Percentiles rank a stretch among this genome's conserved stretches.
phyloP scores from a whole-genome alignment of 768 basidiomycete species.

The Dioszegia aurantiaca region DNA sequence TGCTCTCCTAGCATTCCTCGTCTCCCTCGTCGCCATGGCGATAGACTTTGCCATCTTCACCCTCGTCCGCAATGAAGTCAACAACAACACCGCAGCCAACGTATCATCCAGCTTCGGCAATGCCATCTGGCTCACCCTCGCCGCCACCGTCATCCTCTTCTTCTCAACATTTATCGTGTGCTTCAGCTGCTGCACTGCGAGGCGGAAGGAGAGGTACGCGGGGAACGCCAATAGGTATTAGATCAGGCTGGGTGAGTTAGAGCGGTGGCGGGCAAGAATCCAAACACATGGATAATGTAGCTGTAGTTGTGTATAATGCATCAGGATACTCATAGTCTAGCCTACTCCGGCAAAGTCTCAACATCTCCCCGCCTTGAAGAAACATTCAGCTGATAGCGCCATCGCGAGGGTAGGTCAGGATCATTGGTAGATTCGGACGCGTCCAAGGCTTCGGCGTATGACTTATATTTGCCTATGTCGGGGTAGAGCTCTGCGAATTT shows the following conservation, averaged over 20 bases:
- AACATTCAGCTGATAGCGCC: background rate
- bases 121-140: conserved; percentile 86
- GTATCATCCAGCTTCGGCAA: conserved; percentile 36
- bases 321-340: too few species aligned
- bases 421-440: background rate
- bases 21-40: conserved; percentile 45
- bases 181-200: conserved; percentile 46
- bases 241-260: too few species aligned
- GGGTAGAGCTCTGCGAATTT: background rate
- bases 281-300: background rate
- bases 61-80: conserved; percentile 33
- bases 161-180: conserved; percentile 85
- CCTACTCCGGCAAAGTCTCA: too few species aligned
- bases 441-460: background rate
- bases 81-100: conserved; percentile 14
- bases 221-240: conserved; percentile 9
- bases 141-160: conserved; percentile 79
- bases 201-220: conserved; percentile 18
- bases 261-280: background rate
- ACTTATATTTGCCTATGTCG: background rate
- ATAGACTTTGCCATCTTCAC: conserved; percentile 48
- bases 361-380: too few species aligned
- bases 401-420: background rate
- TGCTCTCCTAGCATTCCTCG: conserved; percentile 47
- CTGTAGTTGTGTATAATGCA: background rate